Base-by-base conservation (phyloP, 768 basidiomycete genomes). In the Trametes coccinea region DNA sequence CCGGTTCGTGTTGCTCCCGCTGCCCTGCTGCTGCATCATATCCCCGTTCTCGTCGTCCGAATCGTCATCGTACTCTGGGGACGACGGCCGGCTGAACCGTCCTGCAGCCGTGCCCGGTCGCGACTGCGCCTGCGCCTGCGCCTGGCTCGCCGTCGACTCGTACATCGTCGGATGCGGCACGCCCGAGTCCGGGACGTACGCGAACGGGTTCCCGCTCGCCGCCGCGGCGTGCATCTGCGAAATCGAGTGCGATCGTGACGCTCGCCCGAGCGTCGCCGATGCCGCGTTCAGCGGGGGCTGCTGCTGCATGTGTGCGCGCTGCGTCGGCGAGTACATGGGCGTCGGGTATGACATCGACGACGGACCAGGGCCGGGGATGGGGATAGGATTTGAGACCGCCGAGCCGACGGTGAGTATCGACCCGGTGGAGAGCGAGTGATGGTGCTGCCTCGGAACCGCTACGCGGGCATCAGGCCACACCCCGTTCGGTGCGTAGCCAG, bases 1-100 rank as follows among this genome's bases (percentile, higher is more conserved):
- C 33, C 62, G 61, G 43, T 64, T 33, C 51, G 29, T 49, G 48
- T 14, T 31, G 48, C 30, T 49, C 13, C 27, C 30, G 34, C 34
- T 37, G 34, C 34, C 34, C 34, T 37, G 34, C 27, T 49, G 30
- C 30, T 61, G 59, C 53, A 57, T 56, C 50, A 56, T 66, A 59
- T 62, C 52, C 17, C 57, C 51, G 51, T 52, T 61, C 44, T 68
- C 65, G 56, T 67, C 67, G 46, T 72, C 71, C 46, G 74, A 72
- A 46, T 73, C 73, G 44, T 71, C 70, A 49, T 76, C 74, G 7
- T 71, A 68, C 47, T 76, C 77, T 33, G 73, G 75, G 29, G 76
- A 74, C 27, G 67, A 67, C 22, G 63, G 57, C 9, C 68, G 67
- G 53, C 69, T 66, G 62, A 61, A 48, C 50, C 64, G 56, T 41